phyloP scores from a whole-genome alignment of 129 eudicot genomes.

The Calendula officinalis region DNA sequence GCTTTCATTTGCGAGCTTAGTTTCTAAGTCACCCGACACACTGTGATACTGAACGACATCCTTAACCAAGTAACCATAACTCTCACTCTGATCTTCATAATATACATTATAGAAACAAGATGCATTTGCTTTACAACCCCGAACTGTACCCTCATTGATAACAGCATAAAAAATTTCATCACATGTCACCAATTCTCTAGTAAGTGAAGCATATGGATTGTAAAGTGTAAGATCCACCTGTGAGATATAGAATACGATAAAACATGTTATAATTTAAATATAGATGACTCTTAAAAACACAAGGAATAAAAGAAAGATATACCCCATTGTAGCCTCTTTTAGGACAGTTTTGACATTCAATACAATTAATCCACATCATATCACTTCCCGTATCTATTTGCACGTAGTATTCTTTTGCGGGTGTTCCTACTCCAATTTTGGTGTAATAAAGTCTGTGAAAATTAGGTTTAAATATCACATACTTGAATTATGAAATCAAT shows the following conservation, averaged over 20 bases:
- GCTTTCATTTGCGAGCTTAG: constrained; percentile 70
- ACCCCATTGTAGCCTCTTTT: constrained; percentile 77
- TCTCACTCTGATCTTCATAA: constrained; percentile 79
- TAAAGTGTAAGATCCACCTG: constrained; percentile 84
- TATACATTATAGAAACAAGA: constrained; percentile 60
- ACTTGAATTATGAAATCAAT: neutral
- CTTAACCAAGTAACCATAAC: constrained; percentile 68
- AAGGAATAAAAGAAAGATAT: constrained; percentile 18
- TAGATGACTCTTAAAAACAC: neutral
- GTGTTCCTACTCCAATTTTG: constrained; percentile 80
- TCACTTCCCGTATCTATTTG: constrained; percentile 94
- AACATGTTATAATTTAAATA: neutral
- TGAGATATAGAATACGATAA: neutral
- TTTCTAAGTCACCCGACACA: constrained; percentile 83
- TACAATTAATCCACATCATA: constrained; percentile 86
- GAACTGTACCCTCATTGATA: constrained; percentile 46
- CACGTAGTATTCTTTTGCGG: constrained; percentile 65
- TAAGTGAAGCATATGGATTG: constrained; percentile 59
- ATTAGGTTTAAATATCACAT: neutral
- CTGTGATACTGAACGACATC: constrained; percentile 75
- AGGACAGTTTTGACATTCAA: constrained; percentile 67
- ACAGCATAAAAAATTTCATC: constrained; percentile 50
- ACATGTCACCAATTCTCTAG: constrained; percentile 54
- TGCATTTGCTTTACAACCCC: constrained; percentile 50
- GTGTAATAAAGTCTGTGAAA: constrained; percentile 76